phyloP scores from a whole-genome alignment of 345 rosid species.

The Euphorbia lathyris region DNA sequence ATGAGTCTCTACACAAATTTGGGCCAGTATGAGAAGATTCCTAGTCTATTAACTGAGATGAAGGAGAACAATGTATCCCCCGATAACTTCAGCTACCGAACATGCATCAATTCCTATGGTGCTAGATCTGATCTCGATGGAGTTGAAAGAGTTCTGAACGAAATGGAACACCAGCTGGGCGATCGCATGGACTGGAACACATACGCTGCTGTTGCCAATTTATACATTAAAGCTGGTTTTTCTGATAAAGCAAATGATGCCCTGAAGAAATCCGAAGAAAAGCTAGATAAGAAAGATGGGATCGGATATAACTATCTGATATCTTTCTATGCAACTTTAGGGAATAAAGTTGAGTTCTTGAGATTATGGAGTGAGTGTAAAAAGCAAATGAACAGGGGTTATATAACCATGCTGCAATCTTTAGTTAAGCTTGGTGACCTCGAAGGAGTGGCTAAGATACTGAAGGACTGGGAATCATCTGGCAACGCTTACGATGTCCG shows the following conservation, averaged over 20 bases:
- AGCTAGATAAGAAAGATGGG: conserved; percentile 64
- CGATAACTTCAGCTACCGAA: conserved; percentile 76
- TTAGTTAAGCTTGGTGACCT: conserved; percentile 62
- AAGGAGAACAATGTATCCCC: conserved; percentile 53
- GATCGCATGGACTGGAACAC: conserved; percentile 82
- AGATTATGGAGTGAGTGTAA: conserved; percentile 68
- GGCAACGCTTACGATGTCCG: conserved; percentile 59
- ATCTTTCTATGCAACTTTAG: conserved; percentile 65
- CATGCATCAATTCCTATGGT: conserved; percentile 73
- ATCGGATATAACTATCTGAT: conserved; percentile 65
- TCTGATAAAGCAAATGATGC: conserved; percentile 44
- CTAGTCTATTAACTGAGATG: conserved; percentile 64
- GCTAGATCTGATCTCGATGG: conserved; percentile 49
- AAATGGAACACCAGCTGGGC: conserved; percentile 61
- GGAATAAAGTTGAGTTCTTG: conserved; percentile 54
- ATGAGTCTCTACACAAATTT: conserved; percentile 73
- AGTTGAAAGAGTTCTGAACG: conserved; percentile 49
- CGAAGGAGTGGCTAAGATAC: conserved; percentile 62
- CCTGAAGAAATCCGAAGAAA: conserved; percentile 57
- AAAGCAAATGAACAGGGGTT: conserved; percentile 64
- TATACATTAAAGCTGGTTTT: conserved; percentile 56
- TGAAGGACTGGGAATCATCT: conserved; percentile 65
- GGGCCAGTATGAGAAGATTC: conserved; percentile 59
- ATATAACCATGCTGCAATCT: conserved; percentile 54
- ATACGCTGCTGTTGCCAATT: conserved; percentile 65